These are phyloP conservation scores for Arthroderma sp. DNA, from an alignment of 2,329 filamentous ascomycete genomes.

Conservation along the genomic window DNA sequence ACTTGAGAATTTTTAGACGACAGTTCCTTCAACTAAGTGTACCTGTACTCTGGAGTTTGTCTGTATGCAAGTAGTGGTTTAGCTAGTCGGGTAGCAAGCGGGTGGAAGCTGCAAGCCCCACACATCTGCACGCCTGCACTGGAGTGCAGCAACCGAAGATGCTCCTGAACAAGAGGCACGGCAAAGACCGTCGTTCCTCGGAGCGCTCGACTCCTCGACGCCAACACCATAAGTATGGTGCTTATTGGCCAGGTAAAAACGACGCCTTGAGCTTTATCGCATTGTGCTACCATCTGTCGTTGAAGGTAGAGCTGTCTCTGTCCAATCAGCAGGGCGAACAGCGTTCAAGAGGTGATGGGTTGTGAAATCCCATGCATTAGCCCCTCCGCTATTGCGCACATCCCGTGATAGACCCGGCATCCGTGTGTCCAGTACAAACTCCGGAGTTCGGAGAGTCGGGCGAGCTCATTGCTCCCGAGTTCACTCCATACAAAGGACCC, in stretches of 20 bases:
- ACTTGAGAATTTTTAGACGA: neutral
- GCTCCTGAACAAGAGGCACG: neutral
- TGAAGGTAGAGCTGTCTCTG: neutral
- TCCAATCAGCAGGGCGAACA: neutral
- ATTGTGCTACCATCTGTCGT: neutral
- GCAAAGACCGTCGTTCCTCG: neutral
- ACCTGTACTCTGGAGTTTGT: neutral
- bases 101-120: neutral
- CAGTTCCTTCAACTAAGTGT: neutral
- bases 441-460: neutral
- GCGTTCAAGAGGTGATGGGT: neutral
- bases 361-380: conserved; percentile 6
- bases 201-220: neutral
- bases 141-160: neutral
- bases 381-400: neutral
- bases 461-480: neutral
- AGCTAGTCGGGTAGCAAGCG: neutral
- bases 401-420: neutral
- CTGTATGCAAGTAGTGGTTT: neutral
- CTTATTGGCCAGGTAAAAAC: neutral
- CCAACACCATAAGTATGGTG: neutral
- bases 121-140: neutral
- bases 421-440: neutral
- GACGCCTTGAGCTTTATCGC: neutral
- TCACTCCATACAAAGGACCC: neutral